Evolutionary conservation across 1,284 basidiomycete genomes (phyloP), one percentile per base, ranked within the genome.

Genomic region (Ganoderma multipileum): DNA sequence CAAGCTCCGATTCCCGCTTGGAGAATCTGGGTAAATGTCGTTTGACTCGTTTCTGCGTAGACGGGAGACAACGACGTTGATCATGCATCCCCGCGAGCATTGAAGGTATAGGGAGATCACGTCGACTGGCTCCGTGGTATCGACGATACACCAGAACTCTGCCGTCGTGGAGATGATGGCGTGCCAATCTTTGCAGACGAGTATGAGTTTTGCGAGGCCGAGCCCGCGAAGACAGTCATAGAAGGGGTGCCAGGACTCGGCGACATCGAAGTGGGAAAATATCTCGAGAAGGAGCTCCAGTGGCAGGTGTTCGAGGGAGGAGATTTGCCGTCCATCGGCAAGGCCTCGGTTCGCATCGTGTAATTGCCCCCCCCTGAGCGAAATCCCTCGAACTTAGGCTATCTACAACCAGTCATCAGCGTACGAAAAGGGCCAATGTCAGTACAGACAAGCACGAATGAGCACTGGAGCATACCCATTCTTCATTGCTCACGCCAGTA

Each of bases 121-220:
- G 0, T 23, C 5, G 0, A 52, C 1, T 4, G 55, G 60, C 12
- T 36, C 54, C 6, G 18, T 16, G 26, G 30, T 36, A 38, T 70
- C 63, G 44, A 70, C 63, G 30, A 57, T 12, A 4, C 69, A 50
- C 69, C 66, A 70, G 61, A 70, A 67, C 4, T 39, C 38, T 1
- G 55, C 67, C 14, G 20, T 14, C 14, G 20, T 14, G 42, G 39
- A 2, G 20, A 38, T 28, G 30, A 67, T 11, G 38, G 14, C 16
- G 20, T 41, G 60, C 65, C 69, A 70, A 23, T 41, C 39, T 1
- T 47, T 61, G 39, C 64, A 61, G 12, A 65, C 66, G n/a, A 33
- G 47, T 66, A 66, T 66, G 39, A 67, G 26, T 36, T 62, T 61
- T 16, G 52, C 26, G 23, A 58, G 14, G 2, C 47, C 65, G 33